Conservation (phyloP, 192 early-diverging fungal species). For the Coemansia sp. region DNA sequence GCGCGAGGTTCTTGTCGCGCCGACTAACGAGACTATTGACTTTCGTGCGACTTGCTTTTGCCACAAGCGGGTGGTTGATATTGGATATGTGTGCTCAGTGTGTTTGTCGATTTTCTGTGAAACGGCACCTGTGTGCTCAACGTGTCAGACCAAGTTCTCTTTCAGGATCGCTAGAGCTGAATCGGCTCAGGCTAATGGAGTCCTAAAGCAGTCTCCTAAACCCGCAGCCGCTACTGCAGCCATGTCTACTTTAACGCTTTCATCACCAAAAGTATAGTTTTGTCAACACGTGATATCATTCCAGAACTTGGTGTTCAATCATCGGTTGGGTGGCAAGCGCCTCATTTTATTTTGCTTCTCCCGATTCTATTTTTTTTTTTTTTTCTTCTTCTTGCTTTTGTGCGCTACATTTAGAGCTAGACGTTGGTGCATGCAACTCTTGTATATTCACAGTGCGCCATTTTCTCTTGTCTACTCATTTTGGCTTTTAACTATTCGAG, state of each 20-base stretch:
- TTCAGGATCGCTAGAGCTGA: conserved; percentile 50
- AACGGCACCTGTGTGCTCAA: conserved; percentile 75
- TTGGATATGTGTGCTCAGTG: conserved; percentile 98
- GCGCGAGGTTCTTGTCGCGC: conserved; percentile 71
- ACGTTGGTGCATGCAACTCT: conserved; percentile 5
- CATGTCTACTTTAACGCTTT: conserved; percentile 14
- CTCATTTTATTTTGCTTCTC: background rate
- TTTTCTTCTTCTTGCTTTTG: background rate
- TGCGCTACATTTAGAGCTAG: background rate
- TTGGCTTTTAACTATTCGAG: no score
- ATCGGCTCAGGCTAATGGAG: conserved; percentile 19
- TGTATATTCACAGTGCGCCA: background rate
- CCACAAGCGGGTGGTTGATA: conserved; percentile 89
- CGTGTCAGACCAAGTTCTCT: conserved; percentile 76
- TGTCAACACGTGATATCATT: conserved; percentile 1
- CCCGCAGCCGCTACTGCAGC: conserved; percentile 8
- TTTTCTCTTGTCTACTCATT: conserved; percentile 2
- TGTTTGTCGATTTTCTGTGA: conserved; percentile 90
- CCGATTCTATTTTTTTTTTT: background rate
- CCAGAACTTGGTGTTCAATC: background rate
- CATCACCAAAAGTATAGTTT: background rate
- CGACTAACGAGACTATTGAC: conserved; percentile 81
- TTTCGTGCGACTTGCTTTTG: conserved; percentile 97
- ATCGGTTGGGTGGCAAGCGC: background rate
- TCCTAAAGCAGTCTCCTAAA: conserved; percentile 5